These are phyloP conservation scores for Solanum peruvianum DNA, from an alignment of 257 asterid species.

Conservation along the genomic window DNA sequence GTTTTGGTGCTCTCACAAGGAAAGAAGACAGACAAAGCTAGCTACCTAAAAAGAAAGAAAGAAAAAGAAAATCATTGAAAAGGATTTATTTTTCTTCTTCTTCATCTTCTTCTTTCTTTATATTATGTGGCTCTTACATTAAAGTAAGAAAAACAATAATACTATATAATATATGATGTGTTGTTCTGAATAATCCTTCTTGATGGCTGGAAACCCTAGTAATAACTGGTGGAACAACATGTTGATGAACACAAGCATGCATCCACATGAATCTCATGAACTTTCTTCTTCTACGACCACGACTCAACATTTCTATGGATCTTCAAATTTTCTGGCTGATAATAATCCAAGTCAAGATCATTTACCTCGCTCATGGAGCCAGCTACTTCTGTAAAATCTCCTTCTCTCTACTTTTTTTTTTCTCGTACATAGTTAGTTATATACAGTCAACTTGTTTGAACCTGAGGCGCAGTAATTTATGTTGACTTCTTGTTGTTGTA, in stretches of 20 bases:
- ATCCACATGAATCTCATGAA: slow-evolving; percentile 14
- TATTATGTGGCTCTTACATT: background rate
- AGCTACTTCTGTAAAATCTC: slow-evolving; percentile 13
- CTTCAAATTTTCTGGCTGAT: slow-evolving; percentile 15
- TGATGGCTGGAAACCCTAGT: slow-evolving; percentile 92
- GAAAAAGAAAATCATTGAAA: background rate
- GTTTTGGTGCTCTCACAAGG: slow-evolving; percentile 26
- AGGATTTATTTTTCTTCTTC: background rate
- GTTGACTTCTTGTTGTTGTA: background rate
- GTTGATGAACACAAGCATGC: slow-evolving; percentile 10
- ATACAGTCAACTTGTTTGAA: background rate
- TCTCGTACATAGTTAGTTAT: background rate
- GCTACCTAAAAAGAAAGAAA: slow-evolving; percentile 3
- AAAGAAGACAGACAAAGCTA: slow-evolving; percentile 22
- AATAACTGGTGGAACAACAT: slow-evolving; percentile 61
- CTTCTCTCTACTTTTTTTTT: background rate
- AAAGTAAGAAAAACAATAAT: background rate
- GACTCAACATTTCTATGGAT: slow-evolving; percentile 12
- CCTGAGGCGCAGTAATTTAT: background rate
- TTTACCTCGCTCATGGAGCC: slow-evolving; percentile 3
- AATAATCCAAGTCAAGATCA: slow-evolving; percentile 11
- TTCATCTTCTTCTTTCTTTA: background rate
- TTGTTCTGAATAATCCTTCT: background rate
- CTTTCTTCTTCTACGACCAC: background rate
- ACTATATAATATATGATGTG: background rate